Conservation (phyloP, 83 land plant genomes). For the Picea mariana region DNA sequence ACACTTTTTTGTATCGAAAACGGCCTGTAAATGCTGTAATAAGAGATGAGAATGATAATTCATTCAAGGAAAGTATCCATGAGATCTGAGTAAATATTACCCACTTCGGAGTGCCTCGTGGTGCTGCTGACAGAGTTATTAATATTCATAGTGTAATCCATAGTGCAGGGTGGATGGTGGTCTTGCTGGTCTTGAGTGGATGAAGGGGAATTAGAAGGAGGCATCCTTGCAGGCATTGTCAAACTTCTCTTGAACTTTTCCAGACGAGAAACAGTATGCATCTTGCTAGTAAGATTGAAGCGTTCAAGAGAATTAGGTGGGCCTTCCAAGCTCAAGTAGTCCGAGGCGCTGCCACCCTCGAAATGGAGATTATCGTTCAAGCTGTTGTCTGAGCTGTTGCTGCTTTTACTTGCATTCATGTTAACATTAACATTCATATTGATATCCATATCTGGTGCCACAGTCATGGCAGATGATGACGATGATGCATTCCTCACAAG, state of each 20-base stretch:
- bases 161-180: slow-evolving; percentile 2
- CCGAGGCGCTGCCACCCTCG: slow-evolving; percentile 18
- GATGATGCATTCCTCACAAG: neutral
- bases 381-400: slow-evolving; percentile 2
- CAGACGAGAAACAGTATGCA: slow-evolving; percentile 3
- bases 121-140: slow-evolving; percentile 6
- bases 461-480: neutral
- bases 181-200: slow-evolving; percentile 34
- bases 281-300: neutral
- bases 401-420: slow-evolving; percentile 20
- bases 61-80: slow-evolving; percentile 69
- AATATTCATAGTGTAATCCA: slow-evolving; percentile 15
- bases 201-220: slow-evolving; percentile 45
- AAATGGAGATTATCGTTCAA: neutral
- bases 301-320: slow-evolving; percentile 15
- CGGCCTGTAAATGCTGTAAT: too few species aligned
- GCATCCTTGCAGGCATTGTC: slow-evolving; percentile 76
- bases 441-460: neutral
- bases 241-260: slow-evolving; percentile 75
- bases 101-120: slow-evolving; percentile 36
- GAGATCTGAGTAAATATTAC: slow-evolving; percentile 57
- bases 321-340: slow-evolving; percentile 63
- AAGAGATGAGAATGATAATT: neutral
- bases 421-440: neutral
- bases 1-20: too few species aligned